These are phyloP conservation scores for Arthroderma sp. DNA, from an alignment of 2,329 filamentous ascomycete species.

Conservation along the genomic window DNA sequence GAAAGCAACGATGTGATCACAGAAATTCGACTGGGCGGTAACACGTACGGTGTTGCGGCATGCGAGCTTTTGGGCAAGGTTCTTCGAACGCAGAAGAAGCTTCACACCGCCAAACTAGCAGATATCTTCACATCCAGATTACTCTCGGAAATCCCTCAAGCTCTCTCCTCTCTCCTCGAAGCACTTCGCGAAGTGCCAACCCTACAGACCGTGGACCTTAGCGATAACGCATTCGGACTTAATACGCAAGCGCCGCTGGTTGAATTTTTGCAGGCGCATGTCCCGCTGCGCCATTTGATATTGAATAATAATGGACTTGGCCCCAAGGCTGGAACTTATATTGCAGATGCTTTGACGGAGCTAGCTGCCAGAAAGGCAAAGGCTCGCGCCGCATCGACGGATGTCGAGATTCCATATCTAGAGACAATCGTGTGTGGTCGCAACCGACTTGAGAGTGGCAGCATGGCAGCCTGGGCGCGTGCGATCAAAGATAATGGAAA, in stretches of 20 bases:
- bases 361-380: slow-evolving; percentile 75
- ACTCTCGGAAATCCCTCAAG: slow-evolving; percentile 83
- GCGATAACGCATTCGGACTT: slow-evolving; percentile 94
- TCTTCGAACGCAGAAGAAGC: slow-evolving; percentile 67
- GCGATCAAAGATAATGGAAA: slow-evolving; percentile 66
- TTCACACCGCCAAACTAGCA: slow-evolving; percentile 75
- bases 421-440: slow-evolving; percentile 97
- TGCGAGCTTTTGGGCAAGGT: slow-evolving; percentile 75
- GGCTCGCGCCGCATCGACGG: slow-evolving; percentile 46
- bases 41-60: slow-evolving; percentile 82
- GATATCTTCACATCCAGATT: slow-evolving; percentile 96
- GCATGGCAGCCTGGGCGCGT: slow-evolving; percentile 89
- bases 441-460: slow-evolving; percentile 89
- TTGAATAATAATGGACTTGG: slow-evolving; percentile 98
- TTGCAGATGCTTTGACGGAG: slow-evolving; percentile 73
- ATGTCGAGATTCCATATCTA: slow-evolving; percentile 57
- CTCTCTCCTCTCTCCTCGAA: slow-evolving; percentile 71
- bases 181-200: slow-evolving; percentile 75
- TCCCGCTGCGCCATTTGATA: slow-evolving; percentile 83
- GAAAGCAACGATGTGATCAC: slow-evolving; percentile 58
- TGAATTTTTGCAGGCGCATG: slow-evolving; percentile 76
- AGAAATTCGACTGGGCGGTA: slow-evolving; percentile 75
- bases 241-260: slow-evolving; percentile 89
- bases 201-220: slow-evolving; percentile 84
- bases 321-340: slow-evolving; percentile 73